Evolutionary conservation across 2,329 filamentous ascomycete species (phyloP), one percentile per base, ranked within the genome.

Genomic region (Chaetomiaceae sp.): DNA sequence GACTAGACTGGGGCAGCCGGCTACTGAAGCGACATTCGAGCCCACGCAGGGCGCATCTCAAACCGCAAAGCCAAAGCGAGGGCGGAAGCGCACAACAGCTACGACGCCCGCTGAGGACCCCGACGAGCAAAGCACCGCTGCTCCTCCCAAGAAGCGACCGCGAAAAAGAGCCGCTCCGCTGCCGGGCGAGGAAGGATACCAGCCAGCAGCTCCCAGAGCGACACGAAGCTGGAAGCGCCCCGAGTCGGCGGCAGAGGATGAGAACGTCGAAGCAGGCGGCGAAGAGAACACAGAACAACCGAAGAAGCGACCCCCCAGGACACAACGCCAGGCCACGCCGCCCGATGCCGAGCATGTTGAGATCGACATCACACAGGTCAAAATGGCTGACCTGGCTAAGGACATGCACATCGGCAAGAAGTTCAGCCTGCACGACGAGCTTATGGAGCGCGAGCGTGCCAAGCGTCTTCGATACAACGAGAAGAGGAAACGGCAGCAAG

Each of bases 321-420:
- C 69, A 38, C 69, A 74, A 48, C 74, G 79, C 53, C 74, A 77
- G 14, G 59, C 70, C 3, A 86, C 84, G 0, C 84, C 85, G 1
- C 82, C 85, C 48, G 80, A 85, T 58, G 80, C 82, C 3, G 84
- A 87, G 62, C 67, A 70, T 21, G 75, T 79, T 53, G 68, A 78
- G 57, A 84, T 92, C 50, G 85, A 90, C 63, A 74, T 81, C 20
- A 78, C 79, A 21, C 78, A 77, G 3, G 77, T 87, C 23, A 88
- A 82, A 49, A 89, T 94, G 83, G 79, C 77, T 38, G 86, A 90
- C 53, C 70, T 94, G 3, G 87, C 82, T 45, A 81, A 78, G 56
- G 86, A 89, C 63, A 72, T 87, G 48, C 77, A 78, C 20, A 85
- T 86, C 51, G 89, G 89, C 53, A 88, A 87, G 66, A 84, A 86